Evolutionary conservation across 2,329 filamentous ascomycete species (phyloP).

Genomic region (Emericellopsis cladophorae): DNA sequence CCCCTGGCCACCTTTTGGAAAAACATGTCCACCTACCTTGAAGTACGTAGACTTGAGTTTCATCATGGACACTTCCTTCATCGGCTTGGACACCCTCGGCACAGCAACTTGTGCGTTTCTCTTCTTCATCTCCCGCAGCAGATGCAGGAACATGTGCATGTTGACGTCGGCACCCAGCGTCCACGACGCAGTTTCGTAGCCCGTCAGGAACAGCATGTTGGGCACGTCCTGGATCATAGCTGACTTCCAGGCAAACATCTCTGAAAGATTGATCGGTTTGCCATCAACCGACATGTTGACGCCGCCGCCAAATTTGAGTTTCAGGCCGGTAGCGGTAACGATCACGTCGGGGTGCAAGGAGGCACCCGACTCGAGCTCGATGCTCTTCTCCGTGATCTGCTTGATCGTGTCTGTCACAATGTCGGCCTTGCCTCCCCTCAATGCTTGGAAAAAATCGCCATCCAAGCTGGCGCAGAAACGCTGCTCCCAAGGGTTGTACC

Average conservation of each 20-base stretch:
- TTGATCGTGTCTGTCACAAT: slow-evolving; percentile 33
- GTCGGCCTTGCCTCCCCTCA: slow-evolving; percentile 22
- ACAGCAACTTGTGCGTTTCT: not conserved
- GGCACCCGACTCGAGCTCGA: slow-evolving; percentile 29
- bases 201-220: slow-evolving; percentile 44
- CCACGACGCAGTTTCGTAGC: slow-evolving; percentile 50
- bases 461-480: slow-evolving; percentile 46
- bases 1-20: slow-evolving; percentile 33
- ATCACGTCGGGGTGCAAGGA: slow-evolving; percentile 46
- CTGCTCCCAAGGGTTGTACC: slow-evolving; percentile 53
- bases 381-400: slow-evolving; percentile 25
- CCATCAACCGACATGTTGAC: slow-evolving; percentile 39
- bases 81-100: not conserved
- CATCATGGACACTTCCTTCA: slow-evolving; percentile 22
- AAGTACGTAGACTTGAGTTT: slow-evolving; percentile 38
- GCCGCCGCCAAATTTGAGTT: slow-evolving; percentile 39
- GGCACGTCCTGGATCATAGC: slow-evolving; percentile 51
- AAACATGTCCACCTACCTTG: slow-evolving; percentile 19
- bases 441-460: slow-evolving; percentile 29
- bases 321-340: slow-evolving; percentile 51
- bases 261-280: slow-evolving; percentile 22
- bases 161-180: slow-evolving; percentile 47
- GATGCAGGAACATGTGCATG: slow-evolving; percentile 30
- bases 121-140: slow-evolving; percentile 33
- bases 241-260: slow-evolving; percentile 43